A percentile compares a stretch with the other conserved stretches of the same genome.
These are phyloP conservation scores for Taphrina sp. DNA, from an alignment of 1,139 yeast genomes.

Conservation along the genomic window DNA sequence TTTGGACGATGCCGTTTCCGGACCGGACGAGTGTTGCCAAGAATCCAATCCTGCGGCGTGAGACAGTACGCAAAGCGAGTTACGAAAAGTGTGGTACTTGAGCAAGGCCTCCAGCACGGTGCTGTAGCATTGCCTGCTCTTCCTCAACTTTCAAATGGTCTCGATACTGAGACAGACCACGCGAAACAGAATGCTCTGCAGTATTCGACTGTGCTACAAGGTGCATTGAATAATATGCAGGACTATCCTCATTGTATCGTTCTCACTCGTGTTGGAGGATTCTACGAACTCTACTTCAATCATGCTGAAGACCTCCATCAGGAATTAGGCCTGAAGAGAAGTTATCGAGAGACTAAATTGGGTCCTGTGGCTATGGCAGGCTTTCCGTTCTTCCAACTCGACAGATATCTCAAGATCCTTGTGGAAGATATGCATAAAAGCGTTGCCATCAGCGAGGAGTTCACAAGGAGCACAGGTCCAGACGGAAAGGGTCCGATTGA, in stretches of 20 bases:
- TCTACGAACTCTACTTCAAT: slow-evolving; percentile 70
- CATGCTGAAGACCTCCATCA: slow-evolving; percentile 78
- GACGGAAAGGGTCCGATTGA: slow-evolving; percentile 13
- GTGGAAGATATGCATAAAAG: slow-evolving; percentile 67
- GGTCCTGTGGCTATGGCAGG: slow-evolving; percentile 80
- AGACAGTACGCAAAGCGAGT: slow-evolving; percentile 28
- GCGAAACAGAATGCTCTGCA: slow-evolving; percentile 8
- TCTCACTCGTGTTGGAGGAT: slow-evolving; percentile 83
- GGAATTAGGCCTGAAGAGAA: slow-evolving; percentile 61
- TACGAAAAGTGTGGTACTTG: slow-evolving; percentile 8
- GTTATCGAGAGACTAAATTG: slow-evolving; percentile 50
- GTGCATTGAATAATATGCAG: slow-evolving; percentile 27
- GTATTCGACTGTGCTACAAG: slow-evolving; percentile 26
- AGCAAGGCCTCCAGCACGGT: slow-evolving; percentile 24
- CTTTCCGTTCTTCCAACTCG: slow-evolving; percentile 71
- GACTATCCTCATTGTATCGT: slow-evolving; percentile 67
- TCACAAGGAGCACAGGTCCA: slow-evolving; percentile 43
- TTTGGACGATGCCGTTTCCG: no score
- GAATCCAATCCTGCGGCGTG: no score
- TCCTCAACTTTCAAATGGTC: background rate
- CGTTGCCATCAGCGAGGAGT: slow-evolving; percentile 70
- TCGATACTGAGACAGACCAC: no score
- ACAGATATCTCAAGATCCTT: slow-evolving; percentile 67
- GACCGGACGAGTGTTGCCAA: no score
- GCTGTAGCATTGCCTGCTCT: slow-evolving; percentile 6